phyloP scores from a whole-genome alignment of 1,284 basidiomycete species.

The Exsudoporus floridanus region DNA sequence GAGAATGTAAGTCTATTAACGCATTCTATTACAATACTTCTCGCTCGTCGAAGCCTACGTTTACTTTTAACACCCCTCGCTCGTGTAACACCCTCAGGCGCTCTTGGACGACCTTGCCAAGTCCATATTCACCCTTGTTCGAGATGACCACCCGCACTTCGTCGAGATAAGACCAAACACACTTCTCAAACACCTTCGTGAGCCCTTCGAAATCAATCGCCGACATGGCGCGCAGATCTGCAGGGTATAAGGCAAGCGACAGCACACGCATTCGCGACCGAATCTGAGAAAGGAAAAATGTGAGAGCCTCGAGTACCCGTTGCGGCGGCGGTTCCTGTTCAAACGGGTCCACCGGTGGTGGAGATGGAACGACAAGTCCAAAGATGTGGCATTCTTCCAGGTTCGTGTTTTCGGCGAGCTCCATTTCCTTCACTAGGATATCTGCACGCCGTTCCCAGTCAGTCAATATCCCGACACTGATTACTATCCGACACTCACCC shows the following conservation, averaged over 20 bases:
- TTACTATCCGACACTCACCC: slow-evolving; percentile 23
- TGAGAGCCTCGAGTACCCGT: slow-evolving; percentile 24
- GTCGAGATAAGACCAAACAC: slow-evolving; percentile 25
- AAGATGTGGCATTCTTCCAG: slow-evolving; percentile 35
- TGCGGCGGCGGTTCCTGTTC: slow-evolving; percentile 13
- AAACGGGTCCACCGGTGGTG: slow-evolving; percentile 27
- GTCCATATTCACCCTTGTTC: slow-evolving; percentile 30
- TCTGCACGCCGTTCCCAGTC: slow-evolving; percentile 17
- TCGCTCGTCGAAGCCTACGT: slow-evolving; percentile 35
- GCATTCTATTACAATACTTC: slow-evolving; percentile 25
- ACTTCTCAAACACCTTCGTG: slow-evolving; percentile 25
- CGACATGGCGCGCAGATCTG: slow-evolving; percentile 31
- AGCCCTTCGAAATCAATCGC: slow-evolving; percentile 35
- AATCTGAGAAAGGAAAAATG: slow-evolving; percentile 28
- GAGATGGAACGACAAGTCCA: slow-evolving; percentile 35
- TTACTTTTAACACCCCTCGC: slow-evolving; percentile 30
- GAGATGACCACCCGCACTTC: slow-evolving; percentile 33
- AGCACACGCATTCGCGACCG: slow-evolving; percentile 32
- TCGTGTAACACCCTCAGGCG: slow-evolving; percentile 20
- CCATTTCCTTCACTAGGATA: slow-evolving; percentile 28
- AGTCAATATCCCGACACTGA: neutral
- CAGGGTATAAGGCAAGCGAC: slow-evolving; percentile 32
- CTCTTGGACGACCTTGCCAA: slow-evolving; percentile 30
- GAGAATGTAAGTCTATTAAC: slow-evolving; percentile 15
- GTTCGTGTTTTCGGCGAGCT: slow-evolving; percentile 24